Base-by-base conservation (phyloP, 495 filamentous ascomycete genomes). In the Penicillium maclennaniae region DNA sequence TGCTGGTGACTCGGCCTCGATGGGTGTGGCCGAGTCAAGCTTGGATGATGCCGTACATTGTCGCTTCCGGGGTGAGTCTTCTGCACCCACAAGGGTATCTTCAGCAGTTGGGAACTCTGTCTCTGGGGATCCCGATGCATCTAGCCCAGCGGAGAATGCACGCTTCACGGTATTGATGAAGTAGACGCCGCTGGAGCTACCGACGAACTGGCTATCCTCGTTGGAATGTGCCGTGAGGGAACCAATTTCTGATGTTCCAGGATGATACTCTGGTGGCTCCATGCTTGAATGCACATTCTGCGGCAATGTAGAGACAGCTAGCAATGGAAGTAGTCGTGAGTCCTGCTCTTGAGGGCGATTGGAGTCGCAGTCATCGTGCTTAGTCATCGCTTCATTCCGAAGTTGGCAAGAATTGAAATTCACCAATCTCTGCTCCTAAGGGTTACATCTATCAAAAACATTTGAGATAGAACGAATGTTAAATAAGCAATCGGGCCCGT, bases 111-210 rank as follows among this genome's bases (percentile, higher is more conserved):
- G 72, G n/a, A 73, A 72, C 14, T 62, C 62, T 25, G 57, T 53
- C n/a, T 49, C 62, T 25, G 52, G 51, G 14, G 65, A 65, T 15
- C 37, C 49, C 16, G 51, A 49, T 16, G 46, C 55, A 41, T 59
- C 61, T 17, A 64, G 42, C 15, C 54, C 64, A 17, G 60, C 55
- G 10, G 64, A 66, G 45, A 75, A 75, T 28, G 72, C 72, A 39
- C 65, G 66, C 28, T 67, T 70, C 39, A 75, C 72, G 1, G 72
- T 75, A 23, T 75, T 72, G 55, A 75, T 61, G 54, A 75, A 75
- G 51, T 68, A 75, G 40, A 73, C 70, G 27, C 72, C 70, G 26
- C 72, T 75, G 17, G 70, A 73, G 40, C 69, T 72, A 41, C 72
- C 70, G 17, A 75, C 69, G 37, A 75, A 75, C 34, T 72, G 65